Conservation (phyloP, 2,329 filamentous ascomycete species). For the Neocucurbitaria cava region DNA sequence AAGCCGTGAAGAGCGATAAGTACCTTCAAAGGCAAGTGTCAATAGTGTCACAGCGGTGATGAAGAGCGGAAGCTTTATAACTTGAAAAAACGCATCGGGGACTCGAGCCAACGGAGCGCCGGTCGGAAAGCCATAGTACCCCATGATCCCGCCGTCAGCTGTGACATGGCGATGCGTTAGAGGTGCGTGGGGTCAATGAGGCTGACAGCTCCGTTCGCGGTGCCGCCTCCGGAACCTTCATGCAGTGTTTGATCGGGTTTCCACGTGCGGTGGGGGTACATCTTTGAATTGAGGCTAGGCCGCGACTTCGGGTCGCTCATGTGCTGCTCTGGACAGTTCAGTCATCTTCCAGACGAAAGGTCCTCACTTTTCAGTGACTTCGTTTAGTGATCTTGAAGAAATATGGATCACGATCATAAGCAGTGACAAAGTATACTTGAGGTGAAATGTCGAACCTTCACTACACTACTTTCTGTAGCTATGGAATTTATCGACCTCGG, state of each 20-base stretch:
- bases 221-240: neutral
- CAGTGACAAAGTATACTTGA: too few relatives aligned
- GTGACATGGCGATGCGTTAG: slow-evolving; percentile 40
- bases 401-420: too few relatives aligned
- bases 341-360: neutral
- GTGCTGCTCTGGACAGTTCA: neutral
- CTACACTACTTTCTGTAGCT: too few relatives aligned
- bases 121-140: neutral
- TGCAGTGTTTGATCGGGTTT: slow-evolving; percentile 4
- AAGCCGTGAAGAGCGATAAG: slow-evolving; percentile 12
- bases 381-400: too few relatives aligned
- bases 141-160: slow-evolving; percentile 31
- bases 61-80: slow-evolving; percentile 13
- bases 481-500: too few relatives aligned
- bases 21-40: neutral
- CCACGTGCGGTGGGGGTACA: neutral
- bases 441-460: too few relatives aligned
- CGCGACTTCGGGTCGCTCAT: neutral
- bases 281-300: neutral
- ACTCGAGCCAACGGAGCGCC: slow-evolving; percentile 2
- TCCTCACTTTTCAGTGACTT: too few relatives aligned
- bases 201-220: slow-evolving; percentile 10
- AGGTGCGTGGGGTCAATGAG: slow-evolving; percentile 5
- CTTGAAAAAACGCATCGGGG: slow-evolving; percentile 9
- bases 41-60: slow-evolving; percentile 3